Conservation (phyloP, 164 flowering plant species). For the Santalum album region DNA sequence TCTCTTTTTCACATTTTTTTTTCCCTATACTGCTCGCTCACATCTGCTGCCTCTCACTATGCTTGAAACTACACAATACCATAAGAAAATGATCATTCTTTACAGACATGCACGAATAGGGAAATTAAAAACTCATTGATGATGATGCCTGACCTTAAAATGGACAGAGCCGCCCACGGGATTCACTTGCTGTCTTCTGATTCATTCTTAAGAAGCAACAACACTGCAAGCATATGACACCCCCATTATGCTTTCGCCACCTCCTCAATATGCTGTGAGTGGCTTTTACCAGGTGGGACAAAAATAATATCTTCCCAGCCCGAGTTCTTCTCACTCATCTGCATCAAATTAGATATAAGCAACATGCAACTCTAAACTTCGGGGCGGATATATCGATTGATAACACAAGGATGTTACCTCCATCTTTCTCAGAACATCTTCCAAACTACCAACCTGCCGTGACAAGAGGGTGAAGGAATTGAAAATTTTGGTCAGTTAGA, state of each 20-base stretch:
- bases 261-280: slow-evolving; percentile 69
- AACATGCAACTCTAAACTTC: not conserved
- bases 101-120: too few relatives aligned
- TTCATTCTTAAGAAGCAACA: slow-evolving; percentile 4
- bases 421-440: slow-evolving; percentile 90
- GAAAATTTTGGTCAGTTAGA: too few relatives aligned
- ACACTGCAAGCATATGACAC: not conserved
- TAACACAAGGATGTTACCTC: slow-evolving; percentile 46
- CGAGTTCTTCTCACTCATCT: slow-evolving; percentile 74
- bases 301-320: slow-evolving; percentile 96
- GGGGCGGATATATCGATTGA: not conserved
- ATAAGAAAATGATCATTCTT: too few relatives aligned
- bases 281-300: slow-evolving; percentile 93
- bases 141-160: slow-evolving; percentile 21
- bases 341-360: slow-evolving; percentile 9
- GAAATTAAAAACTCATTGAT: too few relatives aligned
- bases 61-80: too few relatives aligned
- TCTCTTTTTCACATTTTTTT: too few relatives aligned
- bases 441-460: slow-evolving; percentile 83
- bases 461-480: not conserved
- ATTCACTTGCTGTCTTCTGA: slow-evolving; percentile 7
- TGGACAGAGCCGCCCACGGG: too few relatives aligned
- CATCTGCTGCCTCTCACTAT: too few relatives aligned
- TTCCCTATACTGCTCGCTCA: too few relatives aligned
- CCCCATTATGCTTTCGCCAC: slow-evolving; percentile 39